Conservation (phyloP, 1,284 basidiomycete species). For the Ganoderma lucidum region DNA sequence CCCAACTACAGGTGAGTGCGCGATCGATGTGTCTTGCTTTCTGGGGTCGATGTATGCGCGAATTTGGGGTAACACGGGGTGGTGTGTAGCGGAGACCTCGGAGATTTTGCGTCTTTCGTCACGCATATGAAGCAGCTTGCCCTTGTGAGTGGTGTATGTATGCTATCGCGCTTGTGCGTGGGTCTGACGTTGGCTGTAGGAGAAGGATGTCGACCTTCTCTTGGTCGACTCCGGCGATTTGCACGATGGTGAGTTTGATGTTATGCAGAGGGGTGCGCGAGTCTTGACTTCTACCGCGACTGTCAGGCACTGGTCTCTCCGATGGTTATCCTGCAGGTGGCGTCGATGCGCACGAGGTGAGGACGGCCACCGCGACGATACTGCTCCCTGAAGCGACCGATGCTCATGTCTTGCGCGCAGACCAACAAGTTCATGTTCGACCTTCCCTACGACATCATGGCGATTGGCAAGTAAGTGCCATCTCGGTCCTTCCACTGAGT, state of each 20-base stretch:
- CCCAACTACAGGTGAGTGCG: slow-evolving; percentile 71
- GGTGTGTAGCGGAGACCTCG: slow-evolving; percentile 68
- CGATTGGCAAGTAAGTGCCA: slow-evolving; percentile 80
- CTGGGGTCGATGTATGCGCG: not conserved
- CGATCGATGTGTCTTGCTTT: not conserved
- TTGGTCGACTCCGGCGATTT: slow-evolving; percentile 81
- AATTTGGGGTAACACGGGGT: not conserved
- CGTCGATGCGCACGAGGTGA: slow-evolving; percentile 75
- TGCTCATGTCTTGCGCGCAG: slow-evolving; percentile 42
- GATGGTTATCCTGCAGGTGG: slow-evolving; percentile 79
- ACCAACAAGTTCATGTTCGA: slow-evolving; percentile 76
- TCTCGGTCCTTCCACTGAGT: not conserved
- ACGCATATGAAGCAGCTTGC: slow-evolving; percentile 83
- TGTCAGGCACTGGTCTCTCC: slow-evolving; percentile 69
- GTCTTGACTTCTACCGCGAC: not conserved
- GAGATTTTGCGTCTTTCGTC: slow-evolving; percentile 85
- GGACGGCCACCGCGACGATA: slow-evolving; percentile 14
- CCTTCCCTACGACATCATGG: slow-evolving; percentile 84
- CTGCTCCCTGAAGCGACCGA: slow-evolving; percentile 2
- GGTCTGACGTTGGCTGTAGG: slow-evolving; percentile 40
- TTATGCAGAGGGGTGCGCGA: not conserved
- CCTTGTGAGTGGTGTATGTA: slow-evolving; percentile 38
- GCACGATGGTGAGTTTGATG: slow-evolving; percentile 66
- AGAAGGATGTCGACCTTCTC: slow-evolving; percentile 74
- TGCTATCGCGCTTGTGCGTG: not conserved